These are phyloP conservation scores for Straminergon stramineum DNA, from an alignment of 225 moss, liverwort and hornwort species.

Conservation along the genomic window DNA sequence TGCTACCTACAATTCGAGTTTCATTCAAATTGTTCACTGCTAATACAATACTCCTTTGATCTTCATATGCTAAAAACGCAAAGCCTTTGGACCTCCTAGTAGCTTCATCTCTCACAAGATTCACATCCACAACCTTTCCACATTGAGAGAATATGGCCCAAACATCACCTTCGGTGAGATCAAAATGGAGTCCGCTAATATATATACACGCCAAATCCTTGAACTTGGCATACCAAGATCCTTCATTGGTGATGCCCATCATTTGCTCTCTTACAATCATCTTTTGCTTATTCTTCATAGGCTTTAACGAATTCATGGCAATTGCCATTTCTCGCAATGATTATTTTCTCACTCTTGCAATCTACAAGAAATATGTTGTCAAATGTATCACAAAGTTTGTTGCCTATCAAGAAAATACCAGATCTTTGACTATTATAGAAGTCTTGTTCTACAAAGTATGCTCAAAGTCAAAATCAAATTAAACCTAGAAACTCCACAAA, in stretches of 20 bases:
- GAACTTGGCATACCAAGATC: slow-evolving; percentile 77
- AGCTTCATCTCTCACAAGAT: slow-evolving; percentile 69
- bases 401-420: background rate
- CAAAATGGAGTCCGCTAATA: slow-evolving; percentile 52
- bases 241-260: slow-evolving; percentile 59
- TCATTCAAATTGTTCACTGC: slow-evolving; percentile 86
- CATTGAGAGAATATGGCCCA: slow-evolving; percentile 78
- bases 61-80: slow-evolving; percentile 86
- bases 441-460: background rate
- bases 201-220: slow-evolving; percentile 67
- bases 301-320: slow-evolving; percentile 72
- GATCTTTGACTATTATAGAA: background rate
- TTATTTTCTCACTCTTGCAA: background rate
- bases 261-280: slow-evolving; percentile 56
- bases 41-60: slow-evolving; percentile 69
- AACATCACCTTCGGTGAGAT: slow-evolving; percentile 69
- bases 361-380: too few relatives aligned
- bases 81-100: slow-evolving; percentile 76
- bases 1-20: slow-evolving; percentile 54
- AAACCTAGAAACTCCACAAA: background rate
- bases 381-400: background rate
- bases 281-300: slow-evolving; percentile 68
- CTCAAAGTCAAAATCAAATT: background rate
- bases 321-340: background rate
- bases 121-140: slow-evolving; percentile 79